phyloP scores from a whole-genome alignment of 73 alveolate genomes.

The Tetrahymena elliotti region DNA sequence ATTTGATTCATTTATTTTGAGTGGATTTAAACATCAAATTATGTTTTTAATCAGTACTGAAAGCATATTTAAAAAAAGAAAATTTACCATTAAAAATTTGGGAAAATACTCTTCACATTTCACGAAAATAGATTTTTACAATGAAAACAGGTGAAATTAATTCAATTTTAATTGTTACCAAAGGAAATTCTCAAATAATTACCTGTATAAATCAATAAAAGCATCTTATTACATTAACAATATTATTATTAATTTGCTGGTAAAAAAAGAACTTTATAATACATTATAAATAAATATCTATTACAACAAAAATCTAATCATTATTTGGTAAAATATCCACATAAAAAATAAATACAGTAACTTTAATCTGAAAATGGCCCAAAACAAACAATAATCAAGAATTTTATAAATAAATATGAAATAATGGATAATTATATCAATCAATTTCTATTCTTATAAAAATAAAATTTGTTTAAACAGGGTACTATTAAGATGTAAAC shows the following conservation, averaged over 20 bases:
- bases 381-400: neutral
- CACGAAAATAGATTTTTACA: neutral
- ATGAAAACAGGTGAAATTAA: no score
- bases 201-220: no score
- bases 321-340: no score
- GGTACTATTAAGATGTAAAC: no score
- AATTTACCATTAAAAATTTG: neutral
- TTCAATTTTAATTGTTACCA: no score
- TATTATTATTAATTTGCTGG: no score
- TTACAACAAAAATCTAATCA: neutral
- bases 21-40: neutral
- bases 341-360: neutral
- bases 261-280: neutral
- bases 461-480: neutral
- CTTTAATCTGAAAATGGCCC: neutral
- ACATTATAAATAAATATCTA: neutral
- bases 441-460: neutral
- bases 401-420: no score
- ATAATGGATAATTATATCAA: neutral
- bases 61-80: neutral
- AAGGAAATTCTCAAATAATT: no score
- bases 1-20: neutral
- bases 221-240: no score
- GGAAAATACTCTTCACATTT: neutral
- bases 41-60: neutral